A percentile compares a stretch with the other conserved stretches of the same genome.
phyloP scores from a whole-genome alignment of 2,329 filamentous ascomycete species.

The Ophiostoma sp. region DNA sequence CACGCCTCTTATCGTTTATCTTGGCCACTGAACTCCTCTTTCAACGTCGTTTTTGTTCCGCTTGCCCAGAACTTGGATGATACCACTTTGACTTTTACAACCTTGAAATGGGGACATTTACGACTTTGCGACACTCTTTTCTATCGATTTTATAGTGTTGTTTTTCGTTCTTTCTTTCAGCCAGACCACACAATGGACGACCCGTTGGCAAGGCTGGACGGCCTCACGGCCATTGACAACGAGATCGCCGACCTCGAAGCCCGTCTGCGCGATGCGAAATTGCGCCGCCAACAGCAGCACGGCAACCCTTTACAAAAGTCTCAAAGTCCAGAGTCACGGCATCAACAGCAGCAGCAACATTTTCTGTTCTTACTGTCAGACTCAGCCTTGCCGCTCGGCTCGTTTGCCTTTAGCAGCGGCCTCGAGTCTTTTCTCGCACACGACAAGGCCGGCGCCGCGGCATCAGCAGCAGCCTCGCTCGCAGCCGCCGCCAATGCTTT shows the following conservation, averaged over 20 bases:
- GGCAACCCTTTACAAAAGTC: background rate
- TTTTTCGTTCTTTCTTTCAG: background rate
- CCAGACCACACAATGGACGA: background rate
- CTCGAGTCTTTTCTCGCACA: conserved; percentile 82
- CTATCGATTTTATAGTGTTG: background rate
- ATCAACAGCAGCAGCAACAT: conserved; percentile 48
- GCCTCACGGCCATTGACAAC: conserved; percentile 41
- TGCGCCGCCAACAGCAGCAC: conserved; percentile 35
- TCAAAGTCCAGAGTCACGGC: conserved; percentile 23
- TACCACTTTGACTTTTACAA: background rate
- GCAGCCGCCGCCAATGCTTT: conserved; percentile 13
- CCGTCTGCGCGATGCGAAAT: conserved; percentile 46
- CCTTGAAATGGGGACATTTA: too few relatives aligned
- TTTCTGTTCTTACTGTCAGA: conserved; percentile 76
- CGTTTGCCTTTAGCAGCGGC: conserved; percentile 83
- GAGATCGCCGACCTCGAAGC: conserved; percentile 62
- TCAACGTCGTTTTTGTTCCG: background rate
- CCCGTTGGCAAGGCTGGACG: conserved; percentile 12
- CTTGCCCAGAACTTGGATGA: background rate
- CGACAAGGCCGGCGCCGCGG: conserved; percentile 33
- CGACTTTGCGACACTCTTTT: background rate
- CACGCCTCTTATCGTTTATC: background rate
- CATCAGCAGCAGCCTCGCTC: conserved; percentile 26
- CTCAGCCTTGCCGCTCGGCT: conserved; percentile 77
- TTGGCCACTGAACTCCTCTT: background rate